These are phyloP conservation scores for Larix kaempferi DNA, from an alignment of 75 land plant species.

Conservation along the genomic window DNA sequence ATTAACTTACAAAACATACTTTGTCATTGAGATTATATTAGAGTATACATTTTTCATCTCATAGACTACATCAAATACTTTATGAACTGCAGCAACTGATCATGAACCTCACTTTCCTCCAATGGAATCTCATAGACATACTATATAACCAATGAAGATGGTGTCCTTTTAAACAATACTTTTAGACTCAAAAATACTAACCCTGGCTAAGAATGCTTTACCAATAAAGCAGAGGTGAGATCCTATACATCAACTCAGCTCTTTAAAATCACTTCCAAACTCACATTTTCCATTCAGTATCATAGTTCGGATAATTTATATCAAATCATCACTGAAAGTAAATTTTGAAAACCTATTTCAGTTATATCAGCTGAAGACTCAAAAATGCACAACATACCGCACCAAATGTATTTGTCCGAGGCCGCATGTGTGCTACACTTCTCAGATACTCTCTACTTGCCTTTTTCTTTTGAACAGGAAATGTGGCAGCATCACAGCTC, in stretches of 20 bases:
- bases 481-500: conserved; percentile 73
- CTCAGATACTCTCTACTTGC: conserved; percentile 83
- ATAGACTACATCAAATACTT: neutral
- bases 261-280: neutral
- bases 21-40: neutral
- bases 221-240: neutral
- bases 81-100: neutral
- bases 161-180: too few species aligned
- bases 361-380: neutral
- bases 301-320: neutral
- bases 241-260: neutral
- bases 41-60: neutral
- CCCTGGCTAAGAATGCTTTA: too few species aligned
- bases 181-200: too few species aligned
- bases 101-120: neutral
- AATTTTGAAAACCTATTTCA: neutral
- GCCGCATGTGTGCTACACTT: conserved; percentile 85
- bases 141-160: too few species aligned
- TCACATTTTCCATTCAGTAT: neutral
- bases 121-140: neutral
- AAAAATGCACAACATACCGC: conserved; percentile 56
- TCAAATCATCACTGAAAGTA: neutral
- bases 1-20: neutral
- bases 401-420: conserved; percentile 95
- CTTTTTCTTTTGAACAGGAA: conserved; percentile 95